A percentile compares a stretch with the other conserved stretches of the same genome.
Evolutionary conservation across 208 protist genomes (phyloP).

Genomic region (Crithidia brevicula): DNA sequence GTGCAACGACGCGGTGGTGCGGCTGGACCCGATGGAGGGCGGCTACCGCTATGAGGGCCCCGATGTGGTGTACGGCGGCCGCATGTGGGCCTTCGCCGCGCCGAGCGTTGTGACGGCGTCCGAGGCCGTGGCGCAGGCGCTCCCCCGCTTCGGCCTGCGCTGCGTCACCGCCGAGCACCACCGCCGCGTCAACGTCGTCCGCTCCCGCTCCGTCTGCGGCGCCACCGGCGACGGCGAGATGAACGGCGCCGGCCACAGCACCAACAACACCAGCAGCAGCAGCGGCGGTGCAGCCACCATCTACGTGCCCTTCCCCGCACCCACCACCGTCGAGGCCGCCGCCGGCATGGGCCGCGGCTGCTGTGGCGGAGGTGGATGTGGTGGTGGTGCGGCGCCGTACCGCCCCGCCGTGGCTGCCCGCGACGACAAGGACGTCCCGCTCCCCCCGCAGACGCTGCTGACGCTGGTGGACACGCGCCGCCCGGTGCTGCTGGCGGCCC

Average conservation of each 20-base stretch:
- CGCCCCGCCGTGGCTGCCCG: background rate
- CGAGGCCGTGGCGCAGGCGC: slow-evolving; percentile 8
- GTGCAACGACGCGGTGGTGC: slow-evolving; percentile 73
- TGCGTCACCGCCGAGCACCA: slow-evolving; percentile 6
- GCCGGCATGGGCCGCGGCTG: background rate
- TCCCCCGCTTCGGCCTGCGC: slow-evolving; percentile 21
- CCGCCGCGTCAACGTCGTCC: slow-evolving; percentile 17
- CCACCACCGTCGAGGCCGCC: slow-evolving; percentile 7
- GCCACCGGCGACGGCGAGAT: slow-evolving; percentile 14
- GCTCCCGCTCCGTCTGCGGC: slow-evolving; percentile 17
- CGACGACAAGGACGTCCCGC: background rate
- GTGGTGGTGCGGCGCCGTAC: too few species aligned
- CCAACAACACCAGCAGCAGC: slow-evolving; percentile 3
- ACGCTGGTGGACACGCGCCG: slow-evolving; percentile 24
- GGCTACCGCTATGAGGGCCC: slow-evolving; percentile 67
- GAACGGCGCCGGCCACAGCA: slow-evolving; percentile 6
- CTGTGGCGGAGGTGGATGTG: too few species aligned
- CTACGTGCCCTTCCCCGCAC: slow-evolving; percentile 17
- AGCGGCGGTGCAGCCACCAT: slow-evolving; percentile 15
- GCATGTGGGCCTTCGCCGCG: slow-evolving; percentile 65
- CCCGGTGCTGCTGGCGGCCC: slow-evolving; percentile 12
- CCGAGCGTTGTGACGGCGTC: slow-evolving; percentile 69
- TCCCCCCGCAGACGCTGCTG: slow-evolving; percentile 22
- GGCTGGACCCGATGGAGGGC: slow-evolving; percentile 34
- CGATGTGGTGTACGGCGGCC: slow-evolving; percentile 44